Conservation (phyloP, 805 yeast species). For the Spathaspora hagerdaliae region DNA sequence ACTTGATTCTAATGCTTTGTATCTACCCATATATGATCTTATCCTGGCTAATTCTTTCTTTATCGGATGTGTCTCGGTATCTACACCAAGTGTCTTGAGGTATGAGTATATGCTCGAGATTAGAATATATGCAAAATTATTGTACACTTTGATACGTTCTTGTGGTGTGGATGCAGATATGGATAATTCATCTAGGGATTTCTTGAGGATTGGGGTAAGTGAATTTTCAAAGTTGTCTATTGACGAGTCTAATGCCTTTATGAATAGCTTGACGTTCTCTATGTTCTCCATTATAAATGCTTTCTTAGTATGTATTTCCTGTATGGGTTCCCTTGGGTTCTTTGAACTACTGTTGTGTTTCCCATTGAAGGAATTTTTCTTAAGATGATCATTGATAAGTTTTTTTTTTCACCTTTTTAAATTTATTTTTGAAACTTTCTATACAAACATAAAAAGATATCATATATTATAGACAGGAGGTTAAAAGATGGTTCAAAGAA, state of each 20-base stretch:
- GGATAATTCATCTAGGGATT: slow-evolving; percentile 37
- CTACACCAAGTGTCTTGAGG: slow-evolving; percentile 54
- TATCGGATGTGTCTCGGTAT: slow-evolving; percentile 57
- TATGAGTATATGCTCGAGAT: slow-evolving; percentile 57
- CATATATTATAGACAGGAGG: neutral
- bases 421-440: slow-evolving; percentile 1
- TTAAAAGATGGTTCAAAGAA: slow-evolving; percentile 36
- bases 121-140: slow-evolving; percentile 47
- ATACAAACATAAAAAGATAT: neutral
- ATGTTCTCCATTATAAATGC: slow-evolving; percentile 40
- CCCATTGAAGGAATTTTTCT: too few relatives aligned
- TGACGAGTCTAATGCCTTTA: slow-evolving; percentile 34
- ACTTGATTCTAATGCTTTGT: slow-evolving; percentile 35
- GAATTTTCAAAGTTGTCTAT: slow-evolving; percentile 29
- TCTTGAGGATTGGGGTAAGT: slow-evolving; percentile 32
- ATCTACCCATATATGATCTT: slow-evolving; percentile 61
- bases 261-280: slow-evolving; percentile 37
- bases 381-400: neutral
- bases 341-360: too few relatives aligned
- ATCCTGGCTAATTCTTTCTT: slow-evolving; percentile 65
- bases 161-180: slow-evolving; percentile 18
- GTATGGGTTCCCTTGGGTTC: too few relatives aligned
- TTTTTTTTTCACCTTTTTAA: neutral
- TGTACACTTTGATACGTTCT: slow-evolving; percentile 28
- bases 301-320: neutral